These are phyloP conservation scores for Pseudogymnoascus sp. DNA, from an alignment of 2,329 filamentous ascomycete genomes.

Conservation along the genomic window DNA sequence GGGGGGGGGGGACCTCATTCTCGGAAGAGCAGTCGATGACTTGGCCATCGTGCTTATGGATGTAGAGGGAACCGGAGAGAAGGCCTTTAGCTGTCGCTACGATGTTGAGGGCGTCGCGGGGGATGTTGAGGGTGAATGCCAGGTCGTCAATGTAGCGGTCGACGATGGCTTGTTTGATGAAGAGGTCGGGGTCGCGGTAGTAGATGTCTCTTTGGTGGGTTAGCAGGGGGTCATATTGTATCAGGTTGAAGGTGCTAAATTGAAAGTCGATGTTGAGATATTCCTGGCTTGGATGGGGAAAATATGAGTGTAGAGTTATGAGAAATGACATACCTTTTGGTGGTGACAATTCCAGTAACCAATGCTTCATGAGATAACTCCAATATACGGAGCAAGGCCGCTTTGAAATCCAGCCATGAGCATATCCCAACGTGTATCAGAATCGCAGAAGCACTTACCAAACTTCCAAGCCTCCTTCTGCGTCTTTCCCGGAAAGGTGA, in stretches of 20 bases:
- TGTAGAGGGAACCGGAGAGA: conserved; percentile 49
- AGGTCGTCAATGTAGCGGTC: conserved; percentile 69
- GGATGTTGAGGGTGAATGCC: conserved; percentile 59
- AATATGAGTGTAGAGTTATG: background rate
- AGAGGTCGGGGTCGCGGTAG: conserved; percentile 68
- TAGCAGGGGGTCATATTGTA: background rate
- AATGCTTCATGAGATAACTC: conserved; percentile 54
- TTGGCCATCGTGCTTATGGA: conserved; percentile 41
- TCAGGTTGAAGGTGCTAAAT: background rate
- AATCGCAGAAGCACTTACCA: conserved; percentile 32
- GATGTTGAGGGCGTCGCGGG: conserved; percentile 62
- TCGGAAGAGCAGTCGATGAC: conserved; percentile 33
- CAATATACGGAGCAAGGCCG: conserved; percentile 50
- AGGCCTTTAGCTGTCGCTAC: conserved; percentile 70
- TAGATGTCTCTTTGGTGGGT: conserved; percentile 60
- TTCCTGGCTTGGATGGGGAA: background rate
- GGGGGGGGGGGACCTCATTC: conserved; percentile 29
- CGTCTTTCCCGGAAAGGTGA: conserved; percentile 42
- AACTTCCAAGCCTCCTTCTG: conserved; percentile 45
- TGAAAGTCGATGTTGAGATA: background rate
- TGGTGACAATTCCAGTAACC: conserved; percentile 45
- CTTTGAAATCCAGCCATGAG: conserved; percentile 30
- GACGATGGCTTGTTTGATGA: conserved; percentile 60
- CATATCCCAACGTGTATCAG: conserved; percentile 11
- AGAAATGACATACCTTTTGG: conserved; percentile 47